Percentiles rank a stretch among this genome's conserved stretches.
These are phyloP conservation scores for Coprinellus aureogranulatus DNA, from an alignment of 768 basidiomycete species.

Conservation along the genomic window DNA sequence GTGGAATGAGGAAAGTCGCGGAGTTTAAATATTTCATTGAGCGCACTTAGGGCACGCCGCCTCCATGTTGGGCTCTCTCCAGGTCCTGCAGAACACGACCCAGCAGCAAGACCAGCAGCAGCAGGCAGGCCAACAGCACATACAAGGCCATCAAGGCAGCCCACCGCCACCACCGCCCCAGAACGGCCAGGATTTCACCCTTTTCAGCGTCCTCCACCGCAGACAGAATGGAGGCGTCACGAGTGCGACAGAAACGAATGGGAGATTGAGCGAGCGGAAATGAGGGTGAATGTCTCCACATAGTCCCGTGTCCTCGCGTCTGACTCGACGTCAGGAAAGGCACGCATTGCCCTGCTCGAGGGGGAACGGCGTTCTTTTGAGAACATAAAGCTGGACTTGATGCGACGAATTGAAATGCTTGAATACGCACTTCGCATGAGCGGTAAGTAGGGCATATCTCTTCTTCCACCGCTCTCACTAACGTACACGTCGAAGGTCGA, in stretches of 20 bases:
- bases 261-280: conserved; percentile 99
- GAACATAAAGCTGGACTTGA: conserved; percentile 92
- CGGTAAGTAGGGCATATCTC: conserved; percentile 53
- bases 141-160: conserved; percentile 45
- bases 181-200: conserved; percentile 88
- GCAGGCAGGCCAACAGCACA: conserved; percentile 53
- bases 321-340: conserved; percentile 45
- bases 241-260: conserved; percentile 99
- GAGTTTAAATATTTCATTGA: too few species aligned
- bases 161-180: conserved; percentile 71
- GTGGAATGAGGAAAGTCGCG: too few species aligned
- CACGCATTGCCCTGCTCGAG: conserved; percentile 94
- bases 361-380: conserved; percentile 97
- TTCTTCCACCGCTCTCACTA: conserved; percentile 7
- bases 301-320: conserved; percentile 23
- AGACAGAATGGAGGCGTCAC: conserved; percentile 96
- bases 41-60: too few species aligned
- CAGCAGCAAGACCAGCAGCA: conserved; percentile 67
- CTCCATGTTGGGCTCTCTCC: conserved; percentile 73
- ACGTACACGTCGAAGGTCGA: conserved; percentile 53
- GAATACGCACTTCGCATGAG: conserved; percentile 94
- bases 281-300: conserved; percentile 70
- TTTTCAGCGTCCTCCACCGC: conserved; percentile 94
- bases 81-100: conserved; percentile 56
- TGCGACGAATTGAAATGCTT: conserved; percentile 98